These are phyloP conservation scores for Funneliformis mosseae DNA, from an alignment of 192 early-diverging fungal species.

Conservation along the genomic window DNA sequence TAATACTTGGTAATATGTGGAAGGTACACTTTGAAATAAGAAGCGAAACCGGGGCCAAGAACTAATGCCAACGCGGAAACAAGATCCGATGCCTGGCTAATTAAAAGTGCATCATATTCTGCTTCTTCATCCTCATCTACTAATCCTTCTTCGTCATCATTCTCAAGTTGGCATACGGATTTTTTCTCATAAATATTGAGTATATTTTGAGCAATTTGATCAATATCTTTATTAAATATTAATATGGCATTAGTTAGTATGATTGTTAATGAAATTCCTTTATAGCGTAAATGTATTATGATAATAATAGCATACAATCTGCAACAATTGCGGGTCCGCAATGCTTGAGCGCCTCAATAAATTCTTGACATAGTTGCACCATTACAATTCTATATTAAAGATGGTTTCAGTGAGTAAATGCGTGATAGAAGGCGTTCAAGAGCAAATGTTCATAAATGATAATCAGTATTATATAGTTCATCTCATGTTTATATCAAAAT, in stretches of 20 bases:
- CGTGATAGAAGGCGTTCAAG: background rate
- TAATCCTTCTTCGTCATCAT: constrained; percentile 63
- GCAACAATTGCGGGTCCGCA: constrained; percentile 74
- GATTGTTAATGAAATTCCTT: too few species aligned
- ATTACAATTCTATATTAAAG: constrained; percentile 78
- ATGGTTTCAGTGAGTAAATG: background rate
- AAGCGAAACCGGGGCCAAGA: constrained; percentile 73
- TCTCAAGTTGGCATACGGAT: constrained; percentile 71
- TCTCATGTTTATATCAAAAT: constrained; percentile 41
- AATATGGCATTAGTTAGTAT: too few species aligned
- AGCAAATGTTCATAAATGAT: background rate
- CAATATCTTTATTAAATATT: constrained; percentile 2
- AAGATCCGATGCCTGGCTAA: constrained; percentile 78
- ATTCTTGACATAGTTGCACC: constrained; percentile 75
- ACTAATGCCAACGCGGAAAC: constrained; percentile 75
- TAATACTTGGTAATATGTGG: constrained; percentile 82
- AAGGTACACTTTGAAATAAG: constrained; percentile 76
- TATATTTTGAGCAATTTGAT: constrained; percentile 20
- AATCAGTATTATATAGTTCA: constrained; percentile 25
- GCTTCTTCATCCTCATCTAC: constrained; percentile 83
- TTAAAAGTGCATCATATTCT: constrained; percentile 81
- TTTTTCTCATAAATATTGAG: constrained; percentile 71
- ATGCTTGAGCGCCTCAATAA: constrained; percentile 67
- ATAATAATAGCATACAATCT: constrained; percentile 41
- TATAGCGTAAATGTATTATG: too few species aligned